Evolutionary conservation across 257 asterid genomes (phyloP).

Genomic region (Leonotis leonurus): DNA sequence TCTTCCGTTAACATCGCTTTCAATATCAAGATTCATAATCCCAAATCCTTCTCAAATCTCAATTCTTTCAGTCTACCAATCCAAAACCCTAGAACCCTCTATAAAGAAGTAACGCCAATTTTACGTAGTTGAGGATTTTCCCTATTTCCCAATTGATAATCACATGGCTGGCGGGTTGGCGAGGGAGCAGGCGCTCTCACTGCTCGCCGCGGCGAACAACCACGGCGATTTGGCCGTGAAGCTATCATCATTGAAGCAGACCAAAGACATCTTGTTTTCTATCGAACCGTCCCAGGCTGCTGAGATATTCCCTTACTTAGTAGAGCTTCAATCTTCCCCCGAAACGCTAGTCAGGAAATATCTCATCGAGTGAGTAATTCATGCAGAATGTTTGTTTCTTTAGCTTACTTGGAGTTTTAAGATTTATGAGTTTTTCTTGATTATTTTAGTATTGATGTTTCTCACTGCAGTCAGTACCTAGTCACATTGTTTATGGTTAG

Average conservation of each 20-base stretch:
- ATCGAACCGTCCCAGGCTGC: conserved; percentile 66
- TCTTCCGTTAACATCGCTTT: no score
- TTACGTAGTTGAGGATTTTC: background rate
- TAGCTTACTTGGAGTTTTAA: background rate
- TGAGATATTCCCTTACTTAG: conserved; percentile 66
- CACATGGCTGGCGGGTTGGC: conserved; percentile 51
- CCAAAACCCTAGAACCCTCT: conserved; percentile 45
- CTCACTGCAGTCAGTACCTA: background rate
- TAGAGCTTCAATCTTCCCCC: conserved; percentile 86
- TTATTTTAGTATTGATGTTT: background rate
- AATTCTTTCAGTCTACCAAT: conserved; percentile 5
- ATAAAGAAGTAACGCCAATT: background rate
- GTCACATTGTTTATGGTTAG: background rate
- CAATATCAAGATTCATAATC: no score
- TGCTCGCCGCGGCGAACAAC: conserved; percentile 86
- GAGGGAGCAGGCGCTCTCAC: conserved; percentile 78
- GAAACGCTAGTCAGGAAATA: conserved; percentile 72
- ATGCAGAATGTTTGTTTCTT: background rate
- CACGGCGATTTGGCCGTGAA: conserved; percentile 88
- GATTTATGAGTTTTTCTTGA: background rate
- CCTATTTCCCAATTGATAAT: background rate
- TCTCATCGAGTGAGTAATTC: conserved; percentile 56
- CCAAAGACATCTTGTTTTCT: conserved; percentile 55
- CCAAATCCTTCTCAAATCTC: background rate
- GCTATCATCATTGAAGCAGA: conserved; percentile 78